phyloP scores from a whole-genome alignment of 176 grass and related monocot species.

The Oryza meridionalis region DNA sequence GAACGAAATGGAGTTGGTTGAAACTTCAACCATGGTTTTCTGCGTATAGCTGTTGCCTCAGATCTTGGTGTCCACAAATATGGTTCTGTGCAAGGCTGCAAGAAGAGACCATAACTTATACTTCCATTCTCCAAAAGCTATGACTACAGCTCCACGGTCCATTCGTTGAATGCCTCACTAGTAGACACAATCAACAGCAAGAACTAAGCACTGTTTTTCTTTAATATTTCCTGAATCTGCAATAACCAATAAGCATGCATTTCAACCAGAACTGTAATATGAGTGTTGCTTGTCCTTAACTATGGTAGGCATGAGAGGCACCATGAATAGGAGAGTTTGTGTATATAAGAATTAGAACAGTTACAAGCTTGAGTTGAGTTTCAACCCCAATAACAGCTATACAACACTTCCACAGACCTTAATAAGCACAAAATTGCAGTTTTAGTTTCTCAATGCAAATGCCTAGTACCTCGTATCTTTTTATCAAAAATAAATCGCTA shows the following conservation, averaged over 20 bases:
- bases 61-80: too few species aligned
- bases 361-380: constrained; percentile 98
- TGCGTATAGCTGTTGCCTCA: constrained; percentile 86
- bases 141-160: constrained; percentile 79
- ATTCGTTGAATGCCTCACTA: constrained; percentile 80
- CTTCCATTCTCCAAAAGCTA: too few species aligned
- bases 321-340: constrained; percentile 94
- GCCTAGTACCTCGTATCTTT: background rate
- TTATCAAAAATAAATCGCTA: background rate
- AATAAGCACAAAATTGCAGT: constrained; percentile 42
- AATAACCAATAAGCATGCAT: background rate
- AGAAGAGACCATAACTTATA: too few species aligned
- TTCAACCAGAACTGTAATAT: background rate
- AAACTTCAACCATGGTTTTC: constrained; percentile 62
- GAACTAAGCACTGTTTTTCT: background rate
- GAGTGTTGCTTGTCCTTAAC: constrained; percentile 66
- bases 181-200: constrained; percentile 40
- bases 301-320: constrained; percentile 88
- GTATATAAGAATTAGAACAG: constrained; percentile 94
- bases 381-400: constrained; percentile 78
- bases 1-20: constrained; percentile 19
- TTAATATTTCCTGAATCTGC: constrained; percentile 17
- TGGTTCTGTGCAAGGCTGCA: too few species aligned
- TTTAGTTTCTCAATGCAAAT: background rate
- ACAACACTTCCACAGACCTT: constrained; percentile 79